Evolutionary conservation across 352 stramenopile species (phyloP), one percentile per base, ranked within the genome.

Genomic region (Globisporangium solare): DNA sequence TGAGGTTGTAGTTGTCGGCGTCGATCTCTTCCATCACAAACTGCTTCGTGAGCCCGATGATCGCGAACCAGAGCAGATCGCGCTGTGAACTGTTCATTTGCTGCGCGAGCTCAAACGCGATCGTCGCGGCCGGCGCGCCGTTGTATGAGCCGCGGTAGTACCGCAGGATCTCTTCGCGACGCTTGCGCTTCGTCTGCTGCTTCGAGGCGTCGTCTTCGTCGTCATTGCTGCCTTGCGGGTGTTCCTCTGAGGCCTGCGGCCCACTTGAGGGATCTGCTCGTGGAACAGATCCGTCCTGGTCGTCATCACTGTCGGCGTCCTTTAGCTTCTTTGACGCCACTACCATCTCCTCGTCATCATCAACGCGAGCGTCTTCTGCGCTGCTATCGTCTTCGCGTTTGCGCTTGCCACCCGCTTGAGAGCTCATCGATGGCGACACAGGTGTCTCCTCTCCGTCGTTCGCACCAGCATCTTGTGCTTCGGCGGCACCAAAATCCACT

Each of bases 1-100:
- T 79, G 47, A 90, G 72, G 20, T 90, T 87, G 72, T 98, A 99
- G 54, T 97, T 96, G 50, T 92, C 83, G 1, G 89, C 66, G 66
- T 98, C 93, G 35, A 99, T 85, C 39, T 97, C 78, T 43, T 94
- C 74, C 60, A 98, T 74, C 27, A 98, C 64, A 49, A 97, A 98
- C 47, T 98, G 92, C 70, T 98, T 96, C 12, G 96, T 98, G 0
- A 98, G 79, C 2, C 96, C 97, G 7, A 99, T 83, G 63, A 98
- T 98, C n/a, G 96, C 95, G 45, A 98, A 92, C 97, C 97, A 99
- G 12, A 99, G 71, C 51, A 98, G 56, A 61, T 98, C 91, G 10
- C 86, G 88, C 46, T 84, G 85, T 13, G 79, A 76, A 32, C 73
- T 86, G 56, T 96, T 96, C 48, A 95, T 71, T 47, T 94, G 83